Evolutionary conservation across 345 rosid species (phyloP).

Genomic region (Eucalyptus pauciflora): DNA sequence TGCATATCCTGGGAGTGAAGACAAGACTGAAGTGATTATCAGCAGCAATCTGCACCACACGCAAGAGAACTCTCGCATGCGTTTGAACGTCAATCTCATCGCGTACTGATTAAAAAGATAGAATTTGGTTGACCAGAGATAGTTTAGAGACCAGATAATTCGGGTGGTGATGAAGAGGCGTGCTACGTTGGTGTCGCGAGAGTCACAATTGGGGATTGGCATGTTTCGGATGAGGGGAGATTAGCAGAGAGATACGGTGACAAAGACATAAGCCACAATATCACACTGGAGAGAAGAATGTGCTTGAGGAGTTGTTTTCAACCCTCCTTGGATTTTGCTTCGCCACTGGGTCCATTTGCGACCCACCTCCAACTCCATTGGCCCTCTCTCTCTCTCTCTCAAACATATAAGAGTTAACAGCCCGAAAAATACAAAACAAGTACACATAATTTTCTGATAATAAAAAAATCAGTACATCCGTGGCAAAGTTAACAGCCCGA

Average conservation of each 20-base stretch:
- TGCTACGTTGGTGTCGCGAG: conserved; percentile 23
- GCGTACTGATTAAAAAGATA: background rate
- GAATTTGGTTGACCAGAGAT: background rate
- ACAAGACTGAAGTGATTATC: background rate
- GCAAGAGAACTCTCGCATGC: background rate
- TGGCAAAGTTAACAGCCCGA: too few species aligned
- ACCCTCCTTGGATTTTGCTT: background rate
- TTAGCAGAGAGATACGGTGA: background rate
- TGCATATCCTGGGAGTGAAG: background rate
- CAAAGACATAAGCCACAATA: background rate
- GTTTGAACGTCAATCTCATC: background rate
- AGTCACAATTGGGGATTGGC: conserved; percentile 3
- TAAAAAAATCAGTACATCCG: background rate
- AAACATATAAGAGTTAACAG: background rate
- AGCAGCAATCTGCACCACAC: background rate
- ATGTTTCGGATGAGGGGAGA: background rate
- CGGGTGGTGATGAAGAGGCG: conserved; percentile 1
- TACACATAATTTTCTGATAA: too few species aligned
- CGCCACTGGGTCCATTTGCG: background rate
- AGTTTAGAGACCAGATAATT: background rate
- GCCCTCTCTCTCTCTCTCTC: background rate
- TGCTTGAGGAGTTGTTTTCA: background rate
- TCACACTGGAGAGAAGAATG: background rate
- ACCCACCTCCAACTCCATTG: background rate
- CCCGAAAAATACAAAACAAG: too few species aligned